These are phyloP conservation scores for Cladophialophora exuberans DNA, from an alignment of 2,329 filamentous ascomycete species.

Conservation along the genomic window DNA sequence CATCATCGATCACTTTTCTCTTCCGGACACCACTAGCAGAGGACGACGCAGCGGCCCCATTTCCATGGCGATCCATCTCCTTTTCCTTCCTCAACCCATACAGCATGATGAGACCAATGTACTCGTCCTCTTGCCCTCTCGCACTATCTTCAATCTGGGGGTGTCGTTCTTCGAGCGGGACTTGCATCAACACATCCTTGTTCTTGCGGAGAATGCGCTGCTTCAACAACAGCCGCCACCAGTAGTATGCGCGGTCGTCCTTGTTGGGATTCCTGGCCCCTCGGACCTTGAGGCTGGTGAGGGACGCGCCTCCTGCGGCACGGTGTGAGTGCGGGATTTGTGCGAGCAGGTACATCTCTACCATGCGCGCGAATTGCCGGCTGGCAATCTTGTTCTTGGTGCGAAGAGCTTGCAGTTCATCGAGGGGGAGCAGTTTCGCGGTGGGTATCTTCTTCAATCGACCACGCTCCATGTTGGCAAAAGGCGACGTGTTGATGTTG, in stretches of 20 bases:
- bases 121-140: constrained; percentile 61
- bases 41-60: constrained; percentile 31
- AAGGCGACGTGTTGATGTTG: constrained; percentile 47
- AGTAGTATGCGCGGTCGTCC: constrained; percentile 64
- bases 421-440: constrained; percentile 57
- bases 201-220: constrained; percentile 65
- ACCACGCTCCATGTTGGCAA: constrained; percentile 38
- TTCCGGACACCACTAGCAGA: constrained; percentile 28
- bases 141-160: constrained; percentile 64
- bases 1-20: constrained; percentile 36
- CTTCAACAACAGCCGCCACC: constrained; percentile 67
- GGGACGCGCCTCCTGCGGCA: constrained; percentile 52
- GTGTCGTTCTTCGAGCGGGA: constrained; percentile 60
- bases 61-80: constrained; percentile 32
- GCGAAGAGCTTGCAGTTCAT: constrained; percentile 54
- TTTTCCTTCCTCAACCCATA: constrained; percentile 41
- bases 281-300: constrained; percentile 55
- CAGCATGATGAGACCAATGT: constrained; percentile 56
- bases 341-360: constrained; percentile 65
- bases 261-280: constrained; percentile 52
- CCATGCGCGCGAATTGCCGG: constrained; percentile 64
- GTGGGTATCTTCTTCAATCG: constrained; percentile 50
- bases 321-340: constrained; percentile 56
- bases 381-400: constrained; percentile 60
- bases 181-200: constrained; percentile 60